Conservation (phyloP, 148 eudicot species). For the Cornus suecica region DNA sequence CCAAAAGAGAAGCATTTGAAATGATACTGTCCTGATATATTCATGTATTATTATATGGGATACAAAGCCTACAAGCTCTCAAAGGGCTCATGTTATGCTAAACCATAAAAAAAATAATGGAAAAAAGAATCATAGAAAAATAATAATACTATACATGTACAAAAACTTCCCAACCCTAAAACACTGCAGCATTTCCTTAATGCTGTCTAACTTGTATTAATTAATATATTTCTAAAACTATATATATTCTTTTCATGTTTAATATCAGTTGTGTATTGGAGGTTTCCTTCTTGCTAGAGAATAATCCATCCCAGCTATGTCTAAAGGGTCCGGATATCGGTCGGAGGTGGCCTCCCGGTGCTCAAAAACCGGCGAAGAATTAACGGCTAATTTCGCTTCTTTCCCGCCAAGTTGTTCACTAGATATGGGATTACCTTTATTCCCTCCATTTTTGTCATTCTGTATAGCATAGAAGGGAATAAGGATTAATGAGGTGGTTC, state of each 20-base stretch:
- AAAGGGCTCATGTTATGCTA: conserved; percentile 16
- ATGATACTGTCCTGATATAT: background rate
- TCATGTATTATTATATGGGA: background rate
- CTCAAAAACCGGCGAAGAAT: conserved; percentile 17
- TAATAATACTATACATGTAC: conserved; percentile 17
- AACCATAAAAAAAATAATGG: conserved; percentile 18
- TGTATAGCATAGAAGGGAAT: conserved; percentile 14
- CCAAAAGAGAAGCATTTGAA: background rate
- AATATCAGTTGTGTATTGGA: conserved; percentile 49
- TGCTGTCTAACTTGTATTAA: conserved; percentile 33
- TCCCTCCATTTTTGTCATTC: conserved; percentile 20
- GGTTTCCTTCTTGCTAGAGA: conserved; percentile 59
- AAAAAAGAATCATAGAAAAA: background rate
- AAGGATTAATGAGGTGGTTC: background rate
- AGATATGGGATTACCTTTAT: background rate
- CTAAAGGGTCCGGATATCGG: conserved; percentile 27
- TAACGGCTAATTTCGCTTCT: conserved; percentile 14
- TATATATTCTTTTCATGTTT: conserved; percentile 9
- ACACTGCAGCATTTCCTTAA: conserved; percentile 53
- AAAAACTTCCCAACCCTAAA: conserved; percentile 29
- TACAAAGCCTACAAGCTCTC: conserved; percentile 5
- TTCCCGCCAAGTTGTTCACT: background rate
- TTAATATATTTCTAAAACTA: conserved; percentile 12
- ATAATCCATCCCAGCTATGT: conserved; percentile 69
- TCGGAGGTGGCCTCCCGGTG: conserved; percentile 19